phyloP scores from a whole-genome alignment of 2,329 filamentous ascomycete genomes.

The Cladosporium sp. region DNA sequence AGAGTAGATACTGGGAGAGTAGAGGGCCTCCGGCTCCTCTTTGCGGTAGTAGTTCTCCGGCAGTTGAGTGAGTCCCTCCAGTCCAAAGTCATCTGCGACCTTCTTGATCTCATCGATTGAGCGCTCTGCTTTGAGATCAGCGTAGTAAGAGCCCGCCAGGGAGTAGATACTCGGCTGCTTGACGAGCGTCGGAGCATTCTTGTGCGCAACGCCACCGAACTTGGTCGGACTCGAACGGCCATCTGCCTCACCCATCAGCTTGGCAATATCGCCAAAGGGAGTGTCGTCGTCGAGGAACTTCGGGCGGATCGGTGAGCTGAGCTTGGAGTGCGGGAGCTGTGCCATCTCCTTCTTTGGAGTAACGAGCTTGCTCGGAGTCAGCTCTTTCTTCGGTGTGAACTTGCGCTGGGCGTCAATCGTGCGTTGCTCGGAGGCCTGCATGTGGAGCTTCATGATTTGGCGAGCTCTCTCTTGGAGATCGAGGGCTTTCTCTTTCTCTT shows the following conservation, averaged over 20 bases:
- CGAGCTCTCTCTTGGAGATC: background rate
- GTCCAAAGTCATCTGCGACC: slow-evolving; percentile 24
- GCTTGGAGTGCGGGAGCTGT: background rate
- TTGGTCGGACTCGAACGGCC: slow-evolving; percentile 22
- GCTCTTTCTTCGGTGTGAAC: too few relatives aligned
- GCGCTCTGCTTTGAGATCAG: slow-evolving; percentile 19
- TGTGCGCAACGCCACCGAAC: slow-evolving; percentile 22
- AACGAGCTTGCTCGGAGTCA: too few relatives aligned
- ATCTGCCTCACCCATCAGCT: slow-evolving; percentile 18
- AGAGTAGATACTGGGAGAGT: slow-evolving; percentile 30
- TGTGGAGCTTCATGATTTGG: background rate
- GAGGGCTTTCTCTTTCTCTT: too few relatives aligned
- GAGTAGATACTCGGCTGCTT: slow-evolving; percentile 29
- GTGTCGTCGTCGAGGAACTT: background rate
- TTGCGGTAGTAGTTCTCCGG: slow-evolving; percentile 20
- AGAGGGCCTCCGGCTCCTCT: slow-evolving; percentile 14
- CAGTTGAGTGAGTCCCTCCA: slow-evolving; percentile 28
- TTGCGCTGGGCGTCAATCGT: background rate
- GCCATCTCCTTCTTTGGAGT: background rate
- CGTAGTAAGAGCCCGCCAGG: slow-evolving; percentile 27
- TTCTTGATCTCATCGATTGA: slow-evolving; percentile 27
- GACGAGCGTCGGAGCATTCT: slow-evolving; percentile 21
- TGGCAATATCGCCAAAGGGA: background rate
- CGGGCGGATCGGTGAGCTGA: background rate
- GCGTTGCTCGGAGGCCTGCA: background rate